phyloP scores from a whole-genome alignment of 1,139 yeast species.

The Yamadazyma pseudoaaseri region DNA sequence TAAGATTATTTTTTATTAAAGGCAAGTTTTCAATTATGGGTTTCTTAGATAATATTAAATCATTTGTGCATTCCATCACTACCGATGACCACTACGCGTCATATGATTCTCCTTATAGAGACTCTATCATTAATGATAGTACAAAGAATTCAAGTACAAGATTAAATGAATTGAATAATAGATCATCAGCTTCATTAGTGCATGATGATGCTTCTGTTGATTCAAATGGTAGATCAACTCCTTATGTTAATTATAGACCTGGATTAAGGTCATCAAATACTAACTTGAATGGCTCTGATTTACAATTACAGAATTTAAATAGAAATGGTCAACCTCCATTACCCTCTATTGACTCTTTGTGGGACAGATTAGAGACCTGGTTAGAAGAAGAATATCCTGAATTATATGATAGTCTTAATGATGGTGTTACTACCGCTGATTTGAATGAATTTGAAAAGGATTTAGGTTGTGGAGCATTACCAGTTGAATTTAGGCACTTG shows the following conservation, averaged over 20 bases:
- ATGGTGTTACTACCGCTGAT: conserved; percentile 73
- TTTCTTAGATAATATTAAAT: conserved; percentile 41
- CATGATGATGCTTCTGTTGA: conserved; percentile 12
- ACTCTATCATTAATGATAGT: conserved; percentile 23
- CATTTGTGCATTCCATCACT: conserved; percentile 60
- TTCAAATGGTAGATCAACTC: conserved; percentile 15
- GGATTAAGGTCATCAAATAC: conserved; percentile 35
- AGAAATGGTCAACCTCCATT: conserved; percentile 64
- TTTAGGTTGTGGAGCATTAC: conserved; percentile 60
- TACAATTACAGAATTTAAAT: conserved; percentile 42
- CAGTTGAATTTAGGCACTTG: conserved; percentile 74
- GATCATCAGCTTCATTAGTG: conserved; percentile 27
- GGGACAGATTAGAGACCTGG: conserved; percentile 76
- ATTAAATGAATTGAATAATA: conserved; percentile 34
- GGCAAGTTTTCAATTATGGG: conserved; percentile 45
- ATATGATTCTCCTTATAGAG: conserved; percentile 47
- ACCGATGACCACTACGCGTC: conserved; percentile 67
- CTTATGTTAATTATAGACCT: conserved; percentile 36
- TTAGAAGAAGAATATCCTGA: conserved; percentile 79
- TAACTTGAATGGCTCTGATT: conserved; percentile 31
- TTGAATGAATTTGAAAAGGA: conserved; percentile 76
- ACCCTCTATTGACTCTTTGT: conserved; percentile 67
- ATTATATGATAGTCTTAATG: conserved; percentile 66
- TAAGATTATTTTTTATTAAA: too few species aligned
- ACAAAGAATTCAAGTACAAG: conserved; percentile 27